phyloP scores from a whole-genome alignment of 495 filamentous ascomycete species.

The Acidomyces sp. region DNA sequence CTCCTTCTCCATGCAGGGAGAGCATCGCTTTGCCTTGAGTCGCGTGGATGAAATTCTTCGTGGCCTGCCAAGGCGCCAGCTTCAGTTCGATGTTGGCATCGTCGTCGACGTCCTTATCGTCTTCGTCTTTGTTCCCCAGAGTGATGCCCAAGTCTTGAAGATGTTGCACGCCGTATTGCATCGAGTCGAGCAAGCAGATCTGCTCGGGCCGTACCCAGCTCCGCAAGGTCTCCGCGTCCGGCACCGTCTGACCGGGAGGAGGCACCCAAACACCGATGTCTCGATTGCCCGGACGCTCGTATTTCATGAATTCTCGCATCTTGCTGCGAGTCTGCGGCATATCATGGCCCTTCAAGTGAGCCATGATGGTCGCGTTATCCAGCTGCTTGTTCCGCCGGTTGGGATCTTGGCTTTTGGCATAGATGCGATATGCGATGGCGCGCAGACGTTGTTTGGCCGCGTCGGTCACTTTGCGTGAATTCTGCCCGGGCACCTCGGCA shows the following conservation, averaged over 20 bases:
- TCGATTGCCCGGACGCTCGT: slow-evolving; percentile 52
- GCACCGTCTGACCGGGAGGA: slow-evolving; percentile 50
- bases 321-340: slow-evolving; percentile 84
- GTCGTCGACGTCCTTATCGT: slow-evolving; percentile 50
- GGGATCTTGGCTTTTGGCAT: slow-evolving; percentile 53
- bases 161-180: slow-evolving; percentile 84
- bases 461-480: slow-evolving; percentile 87
- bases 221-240: slow-evolving; percentile 64
- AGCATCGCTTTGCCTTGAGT: slow-evolving; percentile 96
- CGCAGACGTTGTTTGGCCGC: slow-evolving; percentile 89
- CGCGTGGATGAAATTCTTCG: slow-evolving; percentile 87
- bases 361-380: slow-evolving; percentile 47
- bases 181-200: slow-evolving; percentile 83
- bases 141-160: slow-evolving; percentile 72
- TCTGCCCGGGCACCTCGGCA: slow-evolving; percentile 80
- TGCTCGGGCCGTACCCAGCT: slow-evolving; percentile 89
- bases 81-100: slow-evolving; percentile 68
- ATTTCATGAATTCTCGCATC: slow-evolving; percentile 87
- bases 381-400: slow-evolving; percentile 14
- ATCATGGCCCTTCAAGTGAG: slow-evolving; percentile 80
- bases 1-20: slow-evolving; percentile 80
- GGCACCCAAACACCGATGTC: slow-evolving; percentile 64
- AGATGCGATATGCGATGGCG: slow-evolving; percentile 80
- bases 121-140: slow-evolving; percentile 56
- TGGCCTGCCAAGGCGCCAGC: slow-evolving; percentile 88